Percentiles rank a stretch among this genome's conserved stretches.
Evolutionary conservation across 148 eudicot species (phyloP).

Genomic region (Persicaria maculosa): DNA sequence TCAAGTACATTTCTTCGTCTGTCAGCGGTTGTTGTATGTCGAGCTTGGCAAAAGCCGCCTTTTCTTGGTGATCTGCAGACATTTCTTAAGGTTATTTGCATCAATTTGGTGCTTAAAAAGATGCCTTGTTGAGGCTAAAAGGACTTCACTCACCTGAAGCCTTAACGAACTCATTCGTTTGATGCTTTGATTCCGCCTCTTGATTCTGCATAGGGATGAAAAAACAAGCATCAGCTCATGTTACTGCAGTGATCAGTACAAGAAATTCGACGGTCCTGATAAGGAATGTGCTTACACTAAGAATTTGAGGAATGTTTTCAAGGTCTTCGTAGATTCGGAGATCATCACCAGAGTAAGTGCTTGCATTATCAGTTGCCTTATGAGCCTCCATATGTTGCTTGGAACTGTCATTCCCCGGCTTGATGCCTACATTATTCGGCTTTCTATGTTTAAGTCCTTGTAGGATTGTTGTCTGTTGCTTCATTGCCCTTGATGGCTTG

Average conservation of each 20-base stretch:
- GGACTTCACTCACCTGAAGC: constrained; percentile 14
- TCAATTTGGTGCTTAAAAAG: not conserved
- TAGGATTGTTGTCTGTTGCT: constrained; percentile 24
- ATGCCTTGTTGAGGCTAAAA: not conserved
- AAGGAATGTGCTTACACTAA: constrained; percentile 7
- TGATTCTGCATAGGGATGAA: constrained; percentile 33
- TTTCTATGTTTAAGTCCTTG: constrained; percentile 31
- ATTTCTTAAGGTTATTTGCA: not conserved
- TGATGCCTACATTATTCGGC: constrained; percentile 16
- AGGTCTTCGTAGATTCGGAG: not conserved
- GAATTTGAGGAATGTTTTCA: not conserved
- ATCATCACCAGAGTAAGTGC: not conserved
- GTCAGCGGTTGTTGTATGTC: constrained; percentile 41
- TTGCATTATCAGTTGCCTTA: not conserved
- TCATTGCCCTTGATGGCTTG: constrained; percentile 20
- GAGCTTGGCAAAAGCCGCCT: constrained; percentile 17
- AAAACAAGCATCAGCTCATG: constrained; percentile 12
- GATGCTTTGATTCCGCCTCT: constrained; percentile 20
- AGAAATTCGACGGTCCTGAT: not conserved
- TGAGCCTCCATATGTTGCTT: not conserved
- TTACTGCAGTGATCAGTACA: not conserved
- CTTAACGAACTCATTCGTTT: constrained; percentile 21
- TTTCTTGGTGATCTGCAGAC: constrained; percentile 16
- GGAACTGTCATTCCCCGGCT: not conserved
- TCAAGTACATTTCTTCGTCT: constrained; percentile 57